Evolutionary conservation across 331 rosid species (phyloP), one percentile per base, ranked within the genome.

Genomic region (Quercus phellos): DNA sequence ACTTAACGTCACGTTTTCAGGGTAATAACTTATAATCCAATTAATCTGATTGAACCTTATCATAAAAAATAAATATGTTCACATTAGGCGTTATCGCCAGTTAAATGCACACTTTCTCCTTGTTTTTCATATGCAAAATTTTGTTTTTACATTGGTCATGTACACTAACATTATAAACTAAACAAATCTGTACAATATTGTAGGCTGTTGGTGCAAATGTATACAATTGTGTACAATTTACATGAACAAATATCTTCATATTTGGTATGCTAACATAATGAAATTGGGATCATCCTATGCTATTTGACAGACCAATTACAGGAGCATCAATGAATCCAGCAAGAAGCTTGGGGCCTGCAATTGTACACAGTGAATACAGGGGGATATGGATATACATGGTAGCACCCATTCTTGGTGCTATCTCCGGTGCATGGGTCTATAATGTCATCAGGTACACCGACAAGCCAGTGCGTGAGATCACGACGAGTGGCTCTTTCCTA

Each of bases 311-410:
- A 43, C 92, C 89, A 34, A 80, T 87, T 10, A 71, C 98, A 2
- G 99, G 99, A 78, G 99, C 97, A 69, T 95, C 99, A 4, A 87
- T 95, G 99, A 95, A 93, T 21, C 99, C 99, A 10, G 98, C 88
- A 7, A 95, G 99, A 80, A 95, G 96, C 79, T 18, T 95, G 16
- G 99, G 98, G 21, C 97, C 99, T 0, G 97, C 98, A 0, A 69
- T 95, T 8, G 93, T 88, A 2, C 85, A 77, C 4, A 22, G 19
- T 2, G 54, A 88, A 3, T 95, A 81, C 60, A 82, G 17, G 24
- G 82, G 91, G 79, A 46, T 95, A 24, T 95, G 99, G 98, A 77
- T 95, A 11, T 95, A 84, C 79, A 1, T 95, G 1, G 2, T 86
- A 1, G 78, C 91, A 17, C 96, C 99, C 0, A 70, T 24, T 22